A percentile compares a stretch with the other conserved stretches of the same genome.
These are phyloP conservation scores for Euphorbia schlechtendalii DNA, from an alignment of 441 rosid species.

Conservation along the genomic window DNA sequence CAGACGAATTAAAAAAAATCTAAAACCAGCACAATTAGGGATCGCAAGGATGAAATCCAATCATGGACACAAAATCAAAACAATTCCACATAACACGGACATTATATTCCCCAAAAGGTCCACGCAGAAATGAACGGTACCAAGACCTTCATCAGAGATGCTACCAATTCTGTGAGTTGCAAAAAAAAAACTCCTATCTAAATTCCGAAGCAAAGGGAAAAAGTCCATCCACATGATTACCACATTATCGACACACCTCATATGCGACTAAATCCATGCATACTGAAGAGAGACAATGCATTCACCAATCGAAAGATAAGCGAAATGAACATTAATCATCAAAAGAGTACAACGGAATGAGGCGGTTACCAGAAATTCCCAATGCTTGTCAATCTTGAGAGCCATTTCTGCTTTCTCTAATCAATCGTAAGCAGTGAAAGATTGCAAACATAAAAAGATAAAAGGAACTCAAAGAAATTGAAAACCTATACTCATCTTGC, in stretches of 20 bases:
- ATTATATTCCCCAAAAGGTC: neutral
- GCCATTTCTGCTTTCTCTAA: conserved; percentile 22
- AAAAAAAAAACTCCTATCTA: neutral
- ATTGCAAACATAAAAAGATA: too few relatives aligned
- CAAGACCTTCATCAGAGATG: neutral
- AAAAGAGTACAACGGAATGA: neutral
- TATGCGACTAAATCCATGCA: neutral
- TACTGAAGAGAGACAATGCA: neutral
- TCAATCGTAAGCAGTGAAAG: neutral
- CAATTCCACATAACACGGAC: neutral
- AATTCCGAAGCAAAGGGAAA: neutral
- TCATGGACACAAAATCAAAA: too few relatives aligned
- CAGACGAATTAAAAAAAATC: too few relatives aligned
- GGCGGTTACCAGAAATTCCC: conserved; percentile 57
- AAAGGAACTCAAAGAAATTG: neutral
- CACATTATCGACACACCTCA: neutral
- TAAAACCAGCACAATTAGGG: too few relatives aligned
- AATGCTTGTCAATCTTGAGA: conserved; percentile 32
- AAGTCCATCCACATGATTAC: neutral
- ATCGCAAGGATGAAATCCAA: too few relatives aligned
- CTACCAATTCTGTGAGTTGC: neutral
- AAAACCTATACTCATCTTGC: neutral
- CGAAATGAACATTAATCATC: neutral
- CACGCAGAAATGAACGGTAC: neutral
- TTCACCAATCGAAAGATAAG: neutral